Conservation (phyloP, 2,329 filamentous ascomycete genomes). For the Diaporthe eres region DNA sequence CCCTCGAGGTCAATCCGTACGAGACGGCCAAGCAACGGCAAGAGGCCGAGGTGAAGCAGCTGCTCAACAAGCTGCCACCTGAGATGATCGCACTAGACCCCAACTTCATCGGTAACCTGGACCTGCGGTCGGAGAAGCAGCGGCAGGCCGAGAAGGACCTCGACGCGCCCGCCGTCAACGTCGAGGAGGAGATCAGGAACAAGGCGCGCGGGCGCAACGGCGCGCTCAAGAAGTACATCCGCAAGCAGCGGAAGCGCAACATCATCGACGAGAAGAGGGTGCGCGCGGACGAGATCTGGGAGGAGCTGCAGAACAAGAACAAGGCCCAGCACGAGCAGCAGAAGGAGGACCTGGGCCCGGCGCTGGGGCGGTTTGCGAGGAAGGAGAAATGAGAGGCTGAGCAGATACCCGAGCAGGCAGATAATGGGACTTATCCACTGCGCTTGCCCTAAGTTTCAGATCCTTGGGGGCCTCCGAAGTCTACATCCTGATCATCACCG, state of each 20-base stretch:
- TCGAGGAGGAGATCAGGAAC: conserved; percentile 78
- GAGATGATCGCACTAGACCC: conserved; percentile 98
- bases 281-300: conserved; percentile 86
- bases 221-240: conserved; percentile 86
- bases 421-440: not conserved
- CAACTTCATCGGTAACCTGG: conserved; percentile 90
- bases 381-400: conserved; percentile 63
- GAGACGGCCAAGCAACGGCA: conserved; percentile 94
- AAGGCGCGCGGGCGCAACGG: conserved; percentile 91
- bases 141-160: conserved; percentile 83
- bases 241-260: conserved; percentile 94
- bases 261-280: conserved; percentile 96
- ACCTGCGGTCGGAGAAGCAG: conserved; percentile 84
- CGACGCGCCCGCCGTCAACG: conserved; percentile 74
- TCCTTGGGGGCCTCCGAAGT: not conserved
- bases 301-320: conserved; percentile 77
- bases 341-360: conserved; percentile 84
- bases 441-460: not conserved
- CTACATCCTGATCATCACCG: not conserved
- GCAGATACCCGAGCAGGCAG: conserved; percentile 47
- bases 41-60: conserved; percentile 88
- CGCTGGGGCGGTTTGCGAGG: conserved; percentile 86
- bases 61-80: conserved; percentile 94
- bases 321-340: conserved; percentile 74
- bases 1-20: conserved; percentile 94